Evolutionary conservation across 2,329 filamentous ascomycete genomes (phyloP), one percentile per base, ranked within the genome.

Genomic region (Moelleriella libera): DNA sequence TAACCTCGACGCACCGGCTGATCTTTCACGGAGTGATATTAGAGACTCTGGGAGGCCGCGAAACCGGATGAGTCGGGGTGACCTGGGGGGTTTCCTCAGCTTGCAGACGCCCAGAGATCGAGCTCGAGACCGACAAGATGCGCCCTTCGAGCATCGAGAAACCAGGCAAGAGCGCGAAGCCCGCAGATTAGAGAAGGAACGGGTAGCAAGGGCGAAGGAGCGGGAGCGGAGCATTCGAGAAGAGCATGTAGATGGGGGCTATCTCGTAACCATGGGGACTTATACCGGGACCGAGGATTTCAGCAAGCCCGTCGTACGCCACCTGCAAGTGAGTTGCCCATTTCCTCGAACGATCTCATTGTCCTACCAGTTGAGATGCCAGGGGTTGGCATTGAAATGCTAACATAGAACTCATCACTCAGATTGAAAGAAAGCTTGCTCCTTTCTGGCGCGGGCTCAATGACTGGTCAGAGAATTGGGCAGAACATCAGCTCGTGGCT

Each of bases 381-480:
- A 21, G 2, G 21, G 21, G 21, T 21, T 21, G 21, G 21, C 21
- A 21, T 21, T 21, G 21, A 21, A 21, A 21, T 21, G 21, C 21
- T 21, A 21, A 21, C 21, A 21, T 21, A 21, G 21, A 21, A 21
- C 2, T 37, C 8, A 37, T 12, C 8, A 37, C 12, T 43, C 52
- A 97, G 90, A 88, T 98, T 61, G 92, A 98, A 66, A 78, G 92
- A 55, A 82, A 85, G 52, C 68, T 98, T 51, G 92, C 92, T 41
- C 92, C 92, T 0, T 98, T 98, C 63, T 98, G 90, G 88, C 83
- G 84, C 60, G 92, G 92, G 5, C 70, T 98, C 4, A 83, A 95
- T 53, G 89, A 97, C 63, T 88, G 92, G 63, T 83, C 82, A 12
- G 78, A 86, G 28, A 85, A 79, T 46, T 98, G 92, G 92, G 85